Evolutionary conservation across 495 filamentous ascomycete genomes (phyloP), one percentile per base, ranked within the genome.

Genomic region (Lophiostoma macrostomum): DNA sequence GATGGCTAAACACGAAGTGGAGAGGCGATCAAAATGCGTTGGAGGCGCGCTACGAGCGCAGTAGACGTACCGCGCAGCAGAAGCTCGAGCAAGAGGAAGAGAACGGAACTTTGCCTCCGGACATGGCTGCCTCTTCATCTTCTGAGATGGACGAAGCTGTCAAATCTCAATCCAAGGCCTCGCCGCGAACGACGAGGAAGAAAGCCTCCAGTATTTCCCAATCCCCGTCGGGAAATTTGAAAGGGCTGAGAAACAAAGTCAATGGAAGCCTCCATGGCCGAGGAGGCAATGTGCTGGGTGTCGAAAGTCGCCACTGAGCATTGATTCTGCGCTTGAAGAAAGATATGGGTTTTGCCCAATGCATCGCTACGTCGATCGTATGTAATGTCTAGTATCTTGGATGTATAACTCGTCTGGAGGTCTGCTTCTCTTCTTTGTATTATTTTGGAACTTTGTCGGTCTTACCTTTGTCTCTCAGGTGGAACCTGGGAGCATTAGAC

Each of bases 1-100:
- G 76, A 20, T 41, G 79, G 37, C 72, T 90, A 10, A 84, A 83
- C 25, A 93, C 88, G 24, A 79, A 77, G 65, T 93, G 84, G 84
- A 77, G 73, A 31, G 84, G 77, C 23, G 76, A 79, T 56, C 73
- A n/a, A n/a, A n/a, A n/a, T n/a, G n/a, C n/a, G n/a, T n/a, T 76
- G 1, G 69, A 69, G 29, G 69, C 67, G 29, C 65, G 72, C 16
- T 79, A 79, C 42, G 76, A 75, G 58, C 64, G 69, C 7, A 55
- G 64, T n/a, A 50, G 62, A 11, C 32, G 55, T 6, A 53, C 57
- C 11, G 70, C 69, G 12, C 61, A 72, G 57, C 58, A 64, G 34
- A 68, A 67, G 41, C 25, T 65, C 8, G 61, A 53, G 8, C 61
- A 42, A 44, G 50, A 65, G 23, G 29, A 49, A 6, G 51, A 31